A percentile compares a stretch with the other conserved stretches of the same genome.
phyloP scores from a whole-genome alignment of 2,329 filamentous ascomycete genomes.

The Aureobasidium subglaciale region DNA sequence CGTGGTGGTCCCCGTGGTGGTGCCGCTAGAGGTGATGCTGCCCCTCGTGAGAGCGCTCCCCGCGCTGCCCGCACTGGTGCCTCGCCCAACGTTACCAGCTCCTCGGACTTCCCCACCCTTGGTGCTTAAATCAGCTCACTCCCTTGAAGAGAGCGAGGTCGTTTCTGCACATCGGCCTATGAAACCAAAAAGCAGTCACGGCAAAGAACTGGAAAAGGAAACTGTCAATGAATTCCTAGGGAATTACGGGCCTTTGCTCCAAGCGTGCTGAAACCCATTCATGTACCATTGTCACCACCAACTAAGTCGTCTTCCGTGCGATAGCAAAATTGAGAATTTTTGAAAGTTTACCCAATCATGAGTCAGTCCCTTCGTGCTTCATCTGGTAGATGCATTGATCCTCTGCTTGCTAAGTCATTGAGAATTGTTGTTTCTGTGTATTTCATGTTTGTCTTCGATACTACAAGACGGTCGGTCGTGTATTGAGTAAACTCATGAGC shows the following conservation, averaged over 20 bases:
- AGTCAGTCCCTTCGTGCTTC: neutral
- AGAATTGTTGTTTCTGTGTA: neutral
- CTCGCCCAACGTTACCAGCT: conserved; percentile 26
- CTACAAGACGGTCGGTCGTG: no score
- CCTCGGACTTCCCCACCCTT: conserved; percentile 30
- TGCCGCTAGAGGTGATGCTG: conserved; percentile 32
- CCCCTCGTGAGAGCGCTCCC: conserved; percentile 37
- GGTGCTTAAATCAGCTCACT: conserved; percentile 19
- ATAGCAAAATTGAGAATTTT: conserved; percentile 15
- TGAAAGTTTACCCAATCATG: conserved; percentile 2
- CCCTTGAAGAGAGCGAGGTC: neutral
- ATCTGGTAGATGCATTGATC: neutral
- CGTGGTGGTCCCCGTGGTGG: conserved; percentile 46
- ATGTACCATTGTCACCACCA: conserved; percentile 13
- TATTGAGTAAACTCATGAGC: no score
- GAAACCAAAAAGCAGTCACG: conserved; percentile 10
- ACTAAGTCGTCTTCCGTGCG: conserved; percentile 7
- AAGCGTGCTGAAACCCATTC: neutral
- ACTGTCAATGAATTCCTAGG: neutral
- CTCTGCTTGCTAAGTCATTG: no score
- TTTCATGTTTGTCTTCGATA: no score
- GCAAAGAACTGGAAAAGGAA: neutral
- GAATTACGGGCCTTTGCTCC: neutral
- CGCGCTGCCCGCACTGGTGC: conserved; percentile 26
- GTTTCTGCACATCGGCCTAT: conserved; percentile 8